These are phyloP conservation scores for Solanum hybrid DNA, from an alignment of 305 asterid species.

Conservation along the genomic window DNA sequence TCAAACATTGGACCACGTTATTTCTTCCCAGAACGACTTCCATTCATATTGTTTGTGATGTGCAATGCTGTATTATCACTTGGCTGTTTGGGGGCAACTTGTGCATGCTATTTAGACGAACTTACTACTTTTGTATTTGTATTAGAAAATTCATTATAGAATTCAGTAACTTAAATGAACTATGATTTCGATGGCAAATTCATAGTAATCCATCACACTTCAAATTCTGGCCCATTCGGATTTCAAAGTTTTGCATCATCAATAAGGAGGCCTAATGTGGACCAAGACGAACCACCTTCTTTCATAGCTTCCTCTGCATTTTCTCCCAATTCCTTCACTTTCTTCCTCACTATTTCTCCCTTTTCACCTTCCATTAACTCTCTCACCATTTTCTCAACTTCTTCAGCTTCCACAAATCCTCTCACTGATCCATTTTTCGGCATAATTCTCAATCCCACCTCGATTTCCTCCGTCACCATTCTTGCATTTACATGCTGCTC, in stretches of 20 bases:
- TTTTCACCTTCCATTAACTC: constrained; percentile 34
- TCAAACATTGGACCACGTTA: no score
- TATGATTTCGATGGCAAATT: not conserved
- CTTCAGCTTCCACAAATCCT: constrained; percentile 39
- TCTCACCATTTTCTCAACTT: constrained; percentile 41
- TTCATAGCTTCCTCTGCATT: constrained; percentile 35
- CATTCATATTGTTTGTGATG: no score
- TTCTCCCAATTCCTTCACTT: constrained; percentile 23
- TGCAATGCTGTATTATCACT: no score
- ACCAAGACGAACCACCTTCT: constrained; percentile 44
- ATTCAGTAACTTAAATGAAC: not conserved
- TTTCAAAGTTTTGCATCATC: not conserved
- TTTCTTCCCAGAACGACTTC: no score
- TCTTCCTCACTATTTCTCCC: constrained; percentile 36
- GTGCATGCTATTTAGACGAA: no score
- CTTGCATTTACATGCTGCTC: constrained; percentile 58
- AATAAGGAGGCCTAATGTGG: constrained; percentile 26
- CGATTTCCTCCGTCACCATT: constrained; percentile 33
- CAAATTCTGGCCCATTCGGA: not conserved
- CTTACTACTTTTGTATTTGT: no score
- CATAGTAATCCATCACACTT: not conserved
- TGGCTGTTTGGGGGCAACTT: no score
- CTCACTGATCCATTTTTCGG: constrained; percentile 32
- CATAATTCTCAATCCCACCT: constrained; percentile 35
- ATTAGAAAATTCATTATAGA: no score